Evolutionary conservation across 1,284 basidiomycete genomes (phyloP), one percentile per base, ranked within the genome.

Genomic region (Chalciporus sp.): DNA sequence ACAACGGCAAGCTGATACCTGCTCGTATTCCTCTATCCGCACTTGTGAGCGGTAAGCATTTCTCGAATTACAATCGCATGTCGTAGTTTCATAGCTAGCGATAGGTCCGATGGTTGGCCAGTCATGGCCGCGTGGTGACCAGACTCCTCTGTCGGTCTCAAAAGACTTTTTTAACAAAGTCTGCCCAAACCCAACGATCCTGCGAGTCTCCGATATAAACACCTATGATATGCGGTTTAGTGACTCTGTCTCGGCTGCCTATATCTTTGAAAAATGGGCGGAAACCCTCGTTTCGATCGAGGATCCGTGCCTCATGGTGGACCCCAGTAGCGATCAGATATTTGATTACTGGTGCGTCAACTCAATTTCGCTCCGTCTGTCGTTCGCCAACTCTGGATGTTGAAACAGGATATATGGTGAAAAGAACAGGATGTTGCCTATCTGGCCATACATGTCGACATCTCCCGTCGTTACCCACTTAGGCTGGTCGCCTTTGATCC

Each of bases 31-130:
- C 76, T 10, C 59, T 75, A 19, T 72, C 70, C 26, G 67, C 69
- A 17, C 51, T 69, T 3, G 17, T 71, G 16, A 51, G 66, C 12
- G 70, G 67, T 68, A 52, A 47, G 65, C 17, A 7, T 5, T 19
- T 11, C 7, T 23, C 20, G 4, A 4, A 7, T 4, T 19, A 28
- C 26, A 7, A 45, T 31, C 44, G 7, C 16, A 10, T 37, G 8
- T n/a, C 7, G 8, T 9, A 37, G 16, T 2, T 37, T 39, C 48
- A 31, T 44, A 10, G 7, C n/a, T 12, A 8, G 42, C 10, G 20
- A 46, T 53, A 70, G 76, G 77, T n/a, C 71, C 76, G 1, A 70
- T 74, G 42, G 76, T 72, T 0, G 77, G 77, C 12, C 74, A 68
- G 6, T 47, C 61, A 16, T 72, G 73, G 63, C 65, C 70, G 7